These are phyloP conservation scores for Aspergillus olivimuriae DNA, from an alignment of 495 filamentous ascomycete genomes.

Conservation along the genomic window DNA sequence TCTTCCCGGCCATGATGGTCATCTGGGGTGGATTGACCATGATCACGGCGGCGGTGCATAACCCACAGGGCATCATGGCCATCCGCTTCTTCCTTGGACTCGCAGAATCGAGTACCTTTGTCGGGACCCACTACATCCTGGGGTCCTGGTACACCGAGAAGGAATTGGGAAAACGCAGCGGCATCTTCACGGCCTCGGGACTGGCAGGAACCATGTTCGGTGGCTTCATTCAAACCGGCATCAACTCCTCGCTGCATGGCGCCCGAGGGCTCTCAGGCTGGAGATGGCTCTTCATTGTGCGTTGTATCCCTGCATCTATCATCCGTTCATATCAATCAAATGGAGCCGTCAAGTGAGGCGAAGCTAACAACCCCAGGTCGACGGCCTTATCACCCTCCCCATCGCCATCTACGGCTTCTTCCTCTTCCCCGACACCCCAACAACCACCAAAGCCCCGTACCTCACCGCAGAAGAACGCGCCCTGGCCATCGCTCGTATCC, in stretches of 20 bases:
- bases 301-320: not conserved
- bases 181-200: conserved; percentile 54
- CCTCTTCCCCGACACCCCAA: conserved; percentile 53
- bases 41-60: conserved; percentile 40
- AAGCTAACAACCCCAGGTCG: too few species aligned
- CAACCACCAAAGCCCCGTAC: conserved; percentile 47
- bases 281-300: not conserved
- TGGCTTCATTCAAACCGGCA: too few species aligned
- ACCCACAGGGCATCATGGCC: conserved; percentile 46
- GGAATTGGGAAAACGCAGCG: conserved; percentile 52
- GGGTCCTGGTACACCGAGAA: conserved; percentile 48
- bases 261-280: conserved; percentile 43
- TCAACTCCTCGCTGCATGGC: too few species aligned
- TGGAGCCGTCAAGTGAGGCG: too few species aligned
- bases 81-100: conserved; percentile 55
- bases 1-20: conserved; percentile 49
- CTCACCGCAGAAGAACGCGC: conserved; percentile 36
- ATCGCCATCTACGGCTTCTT: conserved; percentile 51
- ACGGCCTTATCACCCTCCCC: conserved; percentile 42
- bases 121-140: conserved; percentile 42
- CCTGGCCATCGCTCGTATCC: conserved; percentile 38
- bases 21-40: conserved; percentile 9
- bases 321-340: not conserved
- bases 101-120: conserved; percentile 40
- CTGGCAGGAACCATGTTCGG: conserved; percentile 52